Evolutionary conservation across 2,329 filamentous ascomycete genomes (phyloP).

Genomic region (Penicillium paneum): DNA sequence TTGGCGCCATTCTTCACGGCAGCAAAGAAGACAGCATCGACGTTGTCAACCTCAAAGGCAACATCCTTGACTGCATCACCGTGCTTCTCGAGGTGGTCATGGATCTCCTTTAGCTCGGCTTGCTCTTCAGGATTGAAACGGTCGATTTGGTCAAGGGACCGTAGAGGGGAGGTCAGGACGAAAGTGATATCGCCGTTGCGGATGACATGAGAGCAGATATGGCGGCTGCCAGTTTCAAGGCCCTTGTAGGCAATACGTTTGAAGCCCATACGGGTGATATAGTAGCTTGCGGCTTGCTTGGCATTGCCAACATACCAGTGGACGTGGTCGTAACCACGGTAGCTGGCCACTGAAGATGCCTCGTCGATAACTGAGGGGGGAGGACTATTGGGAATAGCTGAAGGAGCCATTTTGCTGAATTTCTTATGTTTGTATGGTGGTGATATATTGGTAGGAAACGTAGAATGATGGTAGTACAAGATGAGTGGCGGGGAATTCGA

Average conservation of each 20-base stretch:
- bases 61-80: conserved; percentile 95
- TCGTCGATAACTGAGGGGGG: conserved; percentile 16
- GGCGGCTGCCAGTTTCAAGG: conserved; percentile 80
- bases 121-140: conserved; percentile 57
- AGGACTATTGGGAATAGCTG: conserved; percentile 29
- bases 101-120: conserved; percentile 67
- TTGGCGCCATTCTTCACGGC: conserved; percentile 58
- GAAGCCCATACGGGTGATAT: conserved; percentile 85
- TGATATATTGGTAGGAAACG: background rate
- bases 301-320: conserved; percentile 97
- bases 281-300: conserved; percentile 89
- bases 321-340: conserved; percentile 86
- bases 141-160: conserved; percentile 63
- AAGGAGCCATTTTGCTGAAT: conserved; percentile 30
- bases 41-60: conserved; percentile 89
- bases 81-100: conserved; percentile 78
- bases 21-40: conserved; percentile 71
- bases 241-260: conserved; percentile 76
- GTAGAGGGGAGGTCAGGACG: conserved; percentile 46
- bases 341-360: conserved; percentile 33
- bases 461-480: background rate
- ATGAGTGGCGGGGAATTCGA: background rate
- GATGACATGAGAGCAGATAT: conserved; percentile 74
- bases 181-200: conserved; percentile 45
- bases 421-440: background rate